phyloP scores from a whole-genome alignment of 495 filamentous ascomycete genomes.

The Xanthoparmelia taractica region DNA sequence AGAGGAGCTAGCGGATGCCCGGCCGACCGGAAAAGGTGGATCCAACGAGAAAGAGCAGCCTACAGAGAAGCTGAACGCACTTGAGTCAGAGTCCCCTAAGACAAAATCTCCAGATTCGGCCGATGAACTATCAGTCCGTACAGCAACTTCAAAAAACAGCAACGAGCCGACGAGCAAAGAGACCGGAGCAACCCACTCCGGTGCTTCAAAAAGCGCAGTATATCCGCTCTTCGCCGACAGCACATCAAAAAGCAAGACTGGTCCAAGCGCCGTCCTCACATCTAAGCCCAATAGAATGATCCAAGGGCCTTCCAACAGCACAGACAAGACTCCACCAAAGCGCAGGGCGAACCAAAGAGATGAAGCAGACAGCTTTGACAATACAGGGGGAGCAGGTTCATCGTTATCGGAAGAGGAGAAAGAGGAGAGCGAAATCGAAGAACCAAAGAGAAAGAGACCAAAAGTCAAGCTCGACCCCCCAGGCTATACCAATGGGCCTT shows the following conservation, averaged over 20 bases:
- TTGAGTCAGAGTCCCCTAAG: background rate
- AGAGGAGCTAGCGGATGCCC: background rate
- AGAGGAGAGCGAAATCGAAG: background rate
- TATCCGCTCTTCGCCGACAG: background rate
- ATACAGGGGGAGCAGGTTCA: background rate
- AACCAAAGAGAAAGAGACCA: conserved; percentile 4
- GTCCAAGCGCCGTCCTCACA: background rate
- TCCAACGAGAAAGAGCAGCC: background rate
- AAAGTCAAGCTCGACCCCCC: conserved; percentile 1
- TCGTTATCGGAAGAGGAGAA: background rate
- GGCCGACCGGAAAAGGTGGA: background rate
- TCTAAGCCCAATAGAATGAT: background rate
- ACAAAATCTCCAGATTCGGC: background rate
- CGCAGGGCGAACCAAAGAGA: conserved; percentile 1
- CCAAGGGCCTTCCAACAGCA: background rate
- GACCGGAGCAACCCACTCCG: background rate
- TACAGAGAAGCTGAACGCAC: background rate
- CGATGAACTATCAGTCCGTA: background rate
- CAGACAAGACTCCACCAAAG: background rate
- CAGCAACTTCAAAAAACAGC: background rate
- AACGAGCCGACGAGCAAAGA: background rate
- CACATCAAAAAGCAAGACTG: background rate
- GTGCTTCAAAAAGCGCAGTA: background rate
- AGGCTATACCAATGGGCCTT: background rate
- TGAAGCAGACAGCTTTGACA: background rate